Base-by-base conservation (phyloP, 2,329 filamentous ascomycete species). In the Diaporthe humulicola region DNA sequence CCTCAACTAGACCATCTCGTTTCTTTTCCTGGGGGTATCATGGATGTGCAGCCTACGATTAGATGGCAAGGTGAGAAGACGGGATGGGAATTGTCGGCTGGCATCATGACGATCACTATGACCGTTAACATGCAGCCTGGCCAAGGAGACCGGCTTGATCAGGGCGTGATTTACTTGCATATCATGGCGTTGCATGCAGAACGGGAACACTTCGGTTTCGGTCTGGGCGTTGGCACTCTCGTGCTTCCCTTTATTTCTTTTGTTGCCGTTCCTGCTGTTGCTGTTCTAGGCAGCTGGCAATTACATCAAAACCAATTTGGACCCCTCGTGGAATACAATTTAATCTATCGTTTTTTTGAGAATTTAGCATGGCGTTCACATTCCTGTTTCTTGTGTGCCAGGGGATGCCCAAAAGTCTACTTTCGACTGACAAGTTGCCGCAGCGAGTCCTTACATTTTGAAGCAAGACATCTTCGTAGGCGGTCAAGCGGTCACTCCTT, bases 111-210 rank as follows among this genome's bases (percentile, higher is more conserved):
- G 61, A 15, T 25, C 22, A 36, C 30, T 7, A 17, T 28, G 45
- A 25, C 22, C 30, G 28, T 22, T 4, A 50, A 48, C 14, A 19
- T 33, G 22, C 45, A 38, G 30, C 38, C 22, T 52, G 64, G 48
- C 48, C n/a, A 5, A 9, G 36, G 33, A 54, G 64, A 40, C 17
- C 17, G 25, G 33, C 1, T 40, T 54, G 64, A 19, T 28, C 64
- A 54, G 64, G 54, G 30, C 42, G 64, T 72, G n/a, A 57, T 17
- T 57, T 38, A 57, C 10, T 69, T 74, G 73, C 75, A 73, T 76
- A 50, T 61, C 15, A 57, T 22, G 75, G 75, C 73, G 75, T 74
- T 76, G 57, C 30, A 70, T 58, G 72, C 45, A 74, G 70, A n/a
- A 60, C 17, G 33, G 69, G 69, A 60, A 66, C 28, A 70, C 70